Evolutionary conservation across 352 stramenopile species (phyloP).

Genomic region (Halophytophthora polymorphica): DNA sequence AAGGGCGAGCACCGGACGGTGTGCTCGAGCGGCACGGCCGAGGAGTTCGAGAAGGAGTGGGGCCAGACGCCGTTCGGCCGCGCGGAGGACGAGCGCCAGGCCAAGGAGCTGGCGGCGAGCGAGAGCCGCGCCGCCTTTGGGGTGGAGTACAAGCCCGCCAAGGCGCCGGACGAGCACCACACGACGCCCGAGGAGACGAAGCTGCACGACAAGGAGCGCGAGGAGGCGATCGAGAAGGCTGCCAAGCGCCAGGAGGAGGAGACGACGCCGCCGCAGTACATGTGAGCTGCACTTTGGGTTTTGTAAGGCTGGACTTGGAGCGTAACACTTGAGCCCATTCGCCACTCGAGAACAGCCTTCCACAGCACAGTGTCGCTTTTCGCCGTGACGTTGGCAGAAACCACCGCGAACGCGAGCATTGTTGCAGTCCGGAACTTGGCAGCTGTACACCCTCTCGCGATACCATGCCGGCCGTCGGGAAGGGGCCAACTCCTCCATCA

Average conservation of each 20-base stretch:
- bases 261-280: constrained; percentile 50
- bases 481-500: too few species aligned
- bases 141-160: constrained; percentile 34
- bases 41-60: constrained; percentile 71
- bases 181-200: constrained; percentile 16
- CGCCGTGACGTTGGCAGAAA: too few species aligned
- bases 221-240: constrained; percentile 54
- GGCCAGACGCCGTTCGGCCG: constrained; percentile 57
- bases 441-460: too few species aligned
- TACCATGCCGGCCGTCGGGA: too few species aligned
- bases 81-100: constrained; percentile 34
- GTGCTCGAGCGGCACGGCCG: constrained; percentile 29
- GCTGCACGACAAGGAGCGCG: constrained; percentile 27
- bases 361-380: too few species aligned
- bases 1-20: constrained; percentile 51
- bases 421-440: too few species aligned
- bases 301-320: too few species aligned
- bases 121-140: constrained; percentile 31
- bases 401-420: too few species aligned
- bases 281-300: too few species aligned
- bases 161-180: constrained; percentile 15
- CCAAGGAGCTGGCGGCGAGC: constrained; percentile 23
- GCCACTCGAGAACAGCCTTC: too few species aligned
- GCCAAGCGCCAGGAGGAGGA: constrained; percentile 66
- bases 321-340: too few species aligned